Base-by-base conservation (phyloP, 2,329 filamentous ascomycete genomes). In the Alternaria sp. region DNA sequence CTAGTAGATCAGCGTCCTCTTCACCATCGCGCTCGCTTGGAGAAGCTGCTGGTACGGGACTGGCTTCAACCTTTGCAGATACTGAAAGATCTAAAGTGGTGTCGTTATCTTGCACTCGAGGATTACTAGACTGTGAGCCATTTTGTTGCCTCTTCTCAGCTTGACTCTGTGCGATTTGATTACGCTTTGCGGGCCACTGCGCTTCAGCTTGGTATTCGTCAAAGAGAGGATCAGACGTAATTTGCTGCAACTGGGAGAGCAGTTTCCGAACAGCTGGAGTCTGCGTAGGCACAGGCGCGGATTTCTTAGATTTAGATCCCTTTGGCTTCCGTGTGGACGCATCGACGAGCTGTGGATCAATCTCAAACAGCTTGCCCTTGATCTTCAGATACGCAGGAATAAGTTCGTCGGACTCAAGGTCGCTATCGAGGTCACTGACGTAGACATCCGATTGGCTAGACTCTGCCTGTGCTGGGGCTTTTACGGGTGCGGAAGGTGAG, bases 301-400 rank as follows among this genome's bases (percentile, higher is more conserved):
- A 32, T 43, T 64, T 69, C 16, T 66, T 69, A n/a, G 61, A 64
- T 48, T 75, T 75, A 1, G 11, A 38, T 16, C 59, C 58, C 41
- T 72, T 76, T 2, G 51, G 66, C 72, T 81, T 81, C n/a, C 70
- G 68, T 16, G 67, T 53, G 20, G 67, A 70, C 5, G 61, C 25
- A 84, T 83, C 77, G 89, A 91, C n/a, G 90, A 82, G 65, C 84
- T 90, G 54, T 5, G 83, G 82, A 50, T 82, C 77, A n/a, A 83
- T 70, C 44, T 81, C 76, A 65, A 80, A 85, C 2, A 85, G 69
- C 48, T 77, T 79, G 11, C 85, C 82, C 78, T 93, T 94, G 18
- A 92, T 86, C 16, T 90, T 87, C 20, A 99, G 71, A 78, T 94
- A 98, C 60, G 88, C 87, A 1, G 92, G 89, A 27, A 94, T 83